Percentiles rank a stretch among this genome's conserved stretches.
Evolutionary conservation across 2,329 filamentous ascomycete species (phyloP).

Genomic region (Fusarium pininemorale): DNA sequence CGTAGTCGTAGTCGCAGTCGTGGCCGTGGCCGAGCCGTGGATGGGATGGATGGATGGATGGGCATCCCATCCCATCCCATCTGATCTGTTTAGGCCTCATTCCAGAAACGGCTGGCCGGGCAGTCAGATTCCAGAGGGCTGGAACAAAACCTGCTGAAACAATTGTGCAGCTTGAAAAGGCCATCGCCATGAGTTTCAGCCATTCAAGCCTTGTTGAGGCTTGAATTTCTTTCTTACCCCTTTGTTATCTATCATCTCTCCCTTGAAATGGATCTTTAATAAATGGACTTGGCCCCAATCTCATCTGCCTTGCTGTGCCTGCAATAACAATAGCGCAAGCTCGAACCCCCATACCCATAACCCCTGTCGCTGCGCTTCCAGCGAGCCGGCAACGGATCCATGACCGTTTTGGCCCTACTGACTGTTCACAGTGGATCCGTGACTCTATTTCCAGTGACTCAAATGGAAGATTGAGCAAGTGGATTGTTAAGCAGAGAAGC

Average conservation of each 20-base stretch:
- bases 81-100: slow-evolving; percentile 29
- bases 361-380: slow-evolving; percentile 36
- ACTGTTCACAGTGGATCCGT: slow-evolving; percentile 34
- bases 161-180: slow-evolving; percentile 8
- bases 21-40: slow-evolving; percentile 23
- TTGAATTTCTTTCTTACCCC: slow-evolving; percentile 1
- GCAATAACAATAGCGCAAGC: slow-evolving; percentile 40
- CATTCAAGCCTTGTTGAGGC: background rate
- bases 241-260: slow-evolving; percentile 17
- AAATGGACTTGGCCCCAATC: slow-evolving; percentile 37
- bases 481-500: slow-evolving; percentile 39
- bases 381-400: slow-evolving; percentile 41
- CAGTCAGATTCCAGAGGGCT: slow-evolving; percentile 10
- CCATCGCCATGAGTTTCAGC: slow-evolving; percentile 2
- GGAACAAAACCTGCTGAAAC: slow-evolving; percentile 14
- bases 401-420: slow-evolving; percentile 34
- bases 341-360: slow-evolving; percentile 29
- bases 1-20: background rate
- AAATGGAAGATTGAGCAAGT: slow-evolving; percentile 8
- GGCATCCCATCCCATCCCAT: slow-evolving; percentile 6
- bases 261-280: slow-evolving; percentile 25
- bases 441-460: slow-evolving; percentile 37
- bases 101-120: slow-evolving; percentile 27
- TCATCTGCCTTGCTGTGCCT: slow-evolving; percentile 37
- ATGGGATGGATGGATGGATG: slow-evolving; percentile 12